Percentiles rank a stretch among this genome's conserved stretches.
phyloP scores from a whole-genome alignment of 352 stramenopile species.

The Globisporangium radiosum region DNA sequence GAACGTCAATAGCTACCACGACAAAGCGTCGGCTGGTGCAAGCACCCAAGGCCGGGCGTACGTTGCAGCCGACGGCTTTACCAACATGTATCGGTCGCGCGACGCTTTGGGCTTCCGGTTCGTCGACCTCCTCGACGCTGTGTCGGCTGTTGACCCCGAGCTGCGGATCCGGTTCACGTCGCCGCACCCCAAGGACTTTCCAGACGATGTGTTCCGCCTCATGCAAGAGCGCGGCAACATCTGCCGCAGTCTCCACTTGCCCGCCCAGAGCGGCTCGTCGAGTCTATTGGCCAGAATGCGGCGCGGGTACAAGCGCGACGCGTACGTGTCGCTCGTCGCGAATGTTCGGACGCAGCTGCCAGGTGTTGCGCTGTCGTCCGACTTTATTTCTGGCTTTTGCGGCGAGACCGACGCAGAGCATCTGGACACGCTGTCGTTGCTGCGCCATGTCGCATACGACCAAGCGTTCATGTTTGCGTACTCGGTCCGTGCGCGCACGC shows the following conservation, averaged over 20 bases:
- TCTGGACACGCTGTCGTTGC: constrained; percentile 86
- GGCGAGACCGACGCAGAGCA: constrained; percentile 98
- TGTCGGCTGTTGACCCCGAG: constrained; percentile 91
- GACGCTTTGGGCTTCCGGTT: constrained; percentile 93
- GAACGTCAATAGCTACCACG: constrained; percentile 99
- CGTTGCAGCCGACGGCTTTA: constrained; percentile 90
- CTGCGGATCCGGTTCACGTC: constrained; percentile 99
- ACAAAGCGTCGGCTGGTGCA: constrained; percentile 80
- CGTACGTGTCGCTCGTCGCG: constrained; percentile 95
- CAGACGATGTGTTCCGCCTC: constrained; percentile 87
- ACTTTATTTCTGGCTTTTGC: constrained; percentile 99
- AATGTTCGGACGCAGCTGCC: constrained; percentile 83
- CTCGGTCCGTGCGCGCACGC: constrained; percentile 93
- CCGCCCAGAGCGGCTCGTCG: constrained; percentile 94
- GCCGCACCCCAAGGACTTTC: constrained; percentile 99
- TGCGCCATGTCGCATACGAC: constrained; percentile 89
- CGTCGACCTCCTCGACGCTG: constrained; percentile 93
- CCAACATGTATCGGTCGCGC: constrained; percentile 90
- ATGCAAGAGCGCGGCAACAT: constrained; percentile 93
- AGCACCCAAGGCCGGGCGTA: constrained; percentile 63
- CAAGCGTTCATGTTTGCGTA: constrained; percentile 99
- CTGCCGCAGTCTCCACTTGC: constrained; percentile 98
- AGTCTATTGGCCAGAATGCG: constrained; percentile 90
- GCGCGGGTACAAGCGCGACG: constrained; percentile 94
- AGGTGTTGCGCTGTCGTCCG: constrained; percentile 87